phyloP scores from a whole-genome alignment of 2,329 filamentous ascomycete species.

The Monosporascus sp. region DNA sequence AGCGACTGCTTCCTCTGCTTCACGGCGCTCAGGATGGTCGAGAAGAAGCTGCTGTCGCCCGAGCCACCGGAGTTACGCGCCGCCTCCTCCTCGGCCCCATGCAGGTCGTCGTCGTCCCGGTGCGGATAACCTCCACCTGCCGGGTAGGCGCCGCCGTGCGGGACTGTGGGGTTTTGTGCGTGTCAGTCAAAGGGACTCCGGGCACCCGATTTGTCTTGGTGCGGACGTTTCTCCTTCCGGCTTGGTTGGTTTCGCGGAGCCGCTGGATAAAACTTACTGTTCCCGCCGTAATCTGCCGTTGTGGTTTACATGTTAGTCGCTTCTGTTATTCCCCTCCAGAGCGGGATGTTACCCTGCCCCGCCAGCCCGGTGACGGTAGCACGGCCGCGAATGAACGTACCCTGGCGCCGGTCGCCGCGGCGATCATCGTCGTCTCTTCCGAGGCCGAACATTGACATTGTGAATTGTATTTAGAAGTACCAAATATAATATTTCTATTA shows the following conservation, averaged over 20 bases:
- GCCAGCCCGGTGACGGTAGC: slow-evolving; percentile 1
- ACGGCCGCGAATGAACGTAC: slow-evolving; percentile 7
- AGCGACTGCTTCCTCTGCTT: slow-evolving; percentile 44
- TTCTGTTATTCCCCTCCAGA: too few species aligned
- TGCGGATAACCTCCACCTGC: slow-evolving; percentile 25
- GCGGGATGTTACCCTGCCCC: too few species aligned
- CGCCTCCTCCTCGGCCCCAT: slow-evolving; percentile 43
- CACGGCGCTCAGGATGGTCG: slow-evolving; percentile 40
- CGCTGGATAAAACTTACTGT: slow-evolving; percentile 15
- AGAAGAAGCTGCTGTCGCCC: slow-evolving; percentile 44
- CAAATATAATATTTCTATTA: too few species aligned
- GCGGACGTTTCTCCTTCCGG: not conserved
- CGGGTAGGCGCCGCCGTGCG: slow-evolving; percentile 26
- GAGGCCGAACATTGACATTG: slow-evolving; percentile 13
- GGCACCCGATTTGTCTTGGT: not conserved
- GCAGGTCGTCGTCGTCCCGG: slow-evolving; percentile 38
- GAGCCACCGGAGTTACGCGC: slow-evolving; percentile 39
- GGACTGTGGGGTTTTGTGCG: slow-evolving; percentile 11
- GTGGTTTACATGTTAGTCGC: slow-evolving; percentile 9
- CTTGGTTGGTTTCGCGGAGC: not conserved
- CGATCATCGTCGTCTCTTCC: slow-evolving; percentile 7
- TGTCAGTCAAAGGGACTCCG: not conserved
- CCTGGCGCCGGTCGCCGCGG: slow-evolving; percentile 13
- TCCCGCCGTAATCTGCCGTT: slow-evolving; percentile 17
- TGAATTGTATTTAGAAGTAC: too few species aligned